phyloP scores from a whole-genome alignment of 169 alveolate species.

The Babesia sp. region DNA sequence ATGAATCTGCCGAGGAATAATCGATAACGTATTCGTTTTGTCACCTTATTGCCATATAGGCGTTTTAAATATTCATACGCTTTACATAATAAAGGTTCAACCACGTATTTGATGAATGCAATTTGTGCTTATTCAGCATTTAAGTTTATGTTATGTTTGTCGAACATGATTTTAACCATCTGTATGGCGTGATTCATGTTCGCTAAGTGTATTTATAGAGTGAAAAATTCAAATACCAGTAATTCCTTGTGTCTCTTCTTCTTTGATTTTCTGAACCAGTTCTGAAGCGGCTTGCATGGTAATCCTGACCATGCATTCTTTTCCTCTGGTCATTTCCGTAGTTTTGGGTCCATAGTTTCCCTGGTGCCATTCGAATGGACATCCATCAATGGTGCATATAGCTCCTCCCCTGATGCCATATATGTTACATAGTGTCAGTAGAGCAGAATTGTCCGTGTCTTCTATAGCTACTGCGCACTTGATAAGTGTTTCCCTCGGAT shows the following conservation, averaged over 20 bases:
- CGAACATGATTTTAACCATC: too few relatives aligned
- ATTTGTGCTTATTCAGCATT: too few relatives aligned
- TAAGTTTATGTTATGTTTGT: too few relatives aligned
- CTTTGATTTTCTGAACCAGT: conserved; percentile 13
- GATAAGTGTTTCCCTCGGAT: conserved; percentile 8
- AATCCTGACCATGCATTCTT: conserved; percentile 19
- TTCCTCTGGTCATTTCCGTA: conserved; percentile 3
- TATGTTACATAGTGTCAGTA: conserved; percentile 15
- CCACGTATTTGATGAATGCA: too few relatives aligned
- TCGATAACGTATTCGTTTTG: too few relatives aligned
- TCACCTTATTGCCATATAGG: too few relatives aligned
- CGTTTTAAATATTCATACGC: too few relatives aligned
- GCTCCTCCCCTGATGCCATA: conserved; percentile 37
- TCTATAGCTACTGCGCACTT: conserved; percentile 41
- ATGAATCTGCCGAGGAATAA: too few relatives aligned
- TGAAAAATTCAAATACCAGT: neutral
- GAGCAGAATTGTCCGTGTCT: conserved; percentile 41
- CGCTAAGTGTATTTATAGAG: too few relatives aligned
- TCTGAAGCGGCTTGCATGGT: conserved; percentile 23
- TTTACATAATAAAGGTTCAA: too few relatives aligned
- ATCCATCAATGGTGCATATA: conserved; percentile 35
- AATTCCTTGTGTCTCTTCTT: neutral
- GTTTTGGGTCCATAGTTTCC: conserved; percentile 25
- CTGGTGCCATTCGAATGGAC: conserved; percentile 24
- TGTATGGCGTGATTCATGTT: too few relatives aligned